Evolutionary conservation across 2,329 filamentous ascomycete genomes (phyloP).

Genomic region (Aspergillus jensenii): DNA sequence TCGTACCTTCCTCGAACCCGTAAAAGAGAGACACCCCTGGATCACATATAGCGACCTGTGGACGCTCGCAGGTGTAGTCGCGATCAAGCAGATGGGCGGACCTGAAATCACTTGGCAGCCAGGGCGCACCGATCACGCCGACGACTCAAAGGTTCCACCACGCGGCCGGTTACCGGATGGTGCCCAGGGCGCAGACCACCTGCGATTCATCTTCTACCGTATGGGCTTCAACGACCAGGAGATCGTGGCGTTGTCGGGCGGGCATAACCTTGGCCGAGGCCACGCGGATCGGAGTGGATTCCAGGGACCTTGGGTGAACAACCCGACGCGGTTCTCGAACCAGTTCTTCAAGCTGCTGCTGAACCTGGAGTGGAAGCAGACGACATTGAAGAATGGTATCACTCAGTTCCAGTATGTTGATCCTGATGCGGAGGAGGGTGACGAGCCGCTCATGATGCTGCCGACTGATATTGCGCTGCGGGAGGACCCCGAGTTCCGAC

Average conservation of each 20-base stretch:
- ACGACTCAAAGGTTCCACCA: constrained; percentile 60
- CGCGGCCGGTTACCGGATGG: constrained; percentile 58
- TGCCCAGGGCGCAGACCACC: constrained; percentile 54
- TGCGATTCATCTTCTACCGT: constrained; percentile 57
- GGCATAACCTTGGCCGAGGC: constrained; percentile 58
- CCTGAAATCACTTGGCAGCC: constrained; percentile 57
- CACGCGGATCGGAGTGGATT: constrained; percentile 58
- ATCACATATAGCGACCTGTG: constrained; percentile 67
- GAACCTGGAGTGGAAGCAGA: constrained; percentile 55
- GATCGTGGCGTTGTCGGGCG: constrained; percentile 57
- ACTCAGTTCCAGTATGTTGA: constrained; percentile 61
- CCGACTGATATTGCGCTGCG: constrained; percentile 63
- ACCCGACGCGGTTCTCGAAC: constrained; percentile 60
- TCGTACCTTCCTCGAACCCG: constrained; percentile 62
- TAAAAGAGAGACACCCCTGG: constrained; percentile 61
- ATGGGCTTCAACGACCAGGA: constrained; percentile 64
- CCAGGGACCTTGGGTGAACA: constrained; percentile 60
- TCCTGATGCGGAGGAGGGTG: constrained; percentile 50
- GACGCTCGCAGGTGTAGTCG: constrained; percentile 61
- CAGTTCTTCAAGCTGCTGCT: constrained; percentile 57
- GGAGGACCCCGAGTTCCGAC: constrained; percentile 53
- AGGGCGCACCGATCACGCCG: constrained; percentile 62
- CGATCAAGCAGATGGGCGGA: constrained; percentile 61
- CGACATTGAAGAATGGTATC: constrained; percentile 53
- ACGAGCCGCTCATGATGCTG: constrained; percentile 65